Percentiles rank a stretch among this genome's conserved stretches.
phyloP scores from a whole-genome alignment of 768 basidiomycete genomes.

The Suillus lakei region DNA sequence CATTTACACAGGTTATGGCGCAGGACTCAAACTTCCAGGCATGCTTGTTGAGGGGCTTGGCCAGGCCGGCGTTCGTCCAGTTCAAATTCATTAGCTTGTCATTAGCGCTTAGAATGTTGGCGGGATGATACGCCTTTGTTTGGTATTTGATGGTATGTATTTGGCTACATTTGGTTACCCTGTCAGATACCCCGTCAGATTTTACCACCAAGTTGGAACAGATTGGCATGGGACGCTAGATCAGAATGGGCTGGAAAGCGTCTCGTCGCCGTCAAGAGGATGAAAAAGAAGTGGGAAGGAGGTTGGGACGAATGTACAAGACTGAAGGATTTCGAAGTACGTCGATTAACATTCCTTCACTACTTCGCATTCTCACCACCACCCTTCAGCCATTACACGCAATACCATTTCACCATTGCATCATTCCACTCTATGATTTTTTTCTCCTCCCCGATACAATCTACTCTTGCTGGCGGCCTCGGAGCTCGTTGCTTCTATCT shows the following conservation, averaged over 20 bases:
- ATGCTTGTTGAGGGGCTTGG: no score
- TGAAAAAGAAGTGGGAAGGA: slow-evolving; percentile 98
- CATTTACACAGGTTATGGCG: no score
- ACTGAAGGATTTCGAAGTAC: slow-evolving; percentile 93
- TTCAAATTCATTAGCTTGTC: no score
- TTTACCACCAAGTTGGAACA: no score
- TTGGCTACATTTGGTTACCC: no score
- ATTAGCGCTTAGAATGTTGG: no score
- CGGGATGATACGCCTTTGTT: no score
- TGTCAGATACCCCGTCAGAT: no score
- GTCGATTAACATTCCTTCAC: slow-evolving; percentile 32
- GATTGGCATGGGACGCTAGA: no score
- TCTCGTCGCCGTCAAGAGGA: slow-evolving; percentile 95
- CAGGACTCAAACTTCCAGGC: no score
- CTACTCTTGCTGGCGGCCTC: slow-evolving; percentile 95
- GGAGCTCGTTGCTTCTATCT: slow-evolving; percentile 95
- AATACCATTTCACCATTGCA: slow-evolving; percentile 94
- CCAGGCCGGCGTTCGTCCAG: no score
- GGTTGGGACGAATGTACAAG: slow-evolving; percentile 98
- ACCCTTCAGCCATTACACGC: slow-evolving; percentile 80
- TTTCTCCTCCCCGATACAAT: slow-evolving; percentile 95
- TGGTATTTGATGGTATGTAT: no score
- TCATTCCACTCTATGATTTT: slow-evolving; percentile 98
- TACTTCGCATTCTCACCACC: slow-evolving; percentile 19
- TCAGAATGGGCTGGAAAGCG: slow-evolving; percentile 95